These are phyloP conservation scores for Aspergillus neotritici DNA, from an alignment of 2,329 filamentous ascomycete species.

Conservation along the genomic window DNA sequence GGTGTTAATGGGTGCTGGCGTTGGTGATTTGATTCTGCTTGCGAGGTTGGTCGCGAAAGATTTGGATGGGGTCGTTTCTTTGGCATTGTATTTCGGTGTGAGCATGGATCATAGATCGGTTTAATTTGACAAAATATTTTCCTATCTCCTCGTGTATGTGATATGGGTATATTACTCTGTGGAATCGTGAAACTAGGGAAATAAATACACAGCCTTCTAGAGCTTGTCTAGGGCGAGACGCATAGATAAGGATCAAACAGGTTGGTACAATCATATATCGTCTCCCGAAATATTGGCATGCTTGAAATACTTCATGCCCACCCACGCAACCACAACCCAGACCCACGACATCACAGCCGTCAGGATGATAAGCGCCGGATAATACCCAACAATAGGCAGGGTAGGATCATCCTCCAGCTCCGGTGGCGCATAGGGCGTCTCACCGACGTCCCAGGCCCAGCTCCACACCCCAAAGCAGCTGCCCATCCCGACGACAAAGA, in stretches of 20 bases:
- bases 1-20: background rate
- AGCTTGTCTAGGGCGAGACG: background rate
- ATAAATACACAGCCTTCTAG: too few relatives aligned
- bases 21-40: background rate
- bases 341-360: conserved; percentile 98
- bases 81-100: too few relatives aligned
- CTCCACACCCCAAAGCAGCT: conserved; percentile 93
- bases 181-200: too few relatives aligned
- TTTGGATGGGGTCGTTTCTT: too few relatives aligned
- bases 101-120: too few relatives aligned
- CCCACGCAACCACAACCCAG: conserved; percentile 95
- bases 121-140: background rate
- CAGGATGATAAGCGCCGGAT: conserved; percentile 86
- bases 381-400: conserved; percentile 92
- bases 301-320: conserved; percentile 98
- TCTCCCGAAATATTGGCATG: conserved; percentile 83
- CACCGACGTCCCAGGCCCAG: conserved; percentile 98
- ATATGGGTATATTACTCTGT: background rate
- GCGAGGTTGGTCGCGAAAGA: too few relatives aligned
- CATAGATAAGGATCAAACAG: background rate
- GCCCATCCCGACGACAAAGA: conserved; percentile 95
- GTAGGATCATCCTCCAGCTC: conserved; percentile 94
- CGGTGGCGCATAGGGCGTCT: conserved; percentile 89
- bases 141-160: background rate
- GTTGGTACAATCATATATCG: conserved; percentile 34